Percentiles rank a stretch among this genome's conserved stretches.
Evolutionary conservation across 192 early-diverging fungal species (phyloP).

Genomic region (Neocallimastix lanati): DNA sequence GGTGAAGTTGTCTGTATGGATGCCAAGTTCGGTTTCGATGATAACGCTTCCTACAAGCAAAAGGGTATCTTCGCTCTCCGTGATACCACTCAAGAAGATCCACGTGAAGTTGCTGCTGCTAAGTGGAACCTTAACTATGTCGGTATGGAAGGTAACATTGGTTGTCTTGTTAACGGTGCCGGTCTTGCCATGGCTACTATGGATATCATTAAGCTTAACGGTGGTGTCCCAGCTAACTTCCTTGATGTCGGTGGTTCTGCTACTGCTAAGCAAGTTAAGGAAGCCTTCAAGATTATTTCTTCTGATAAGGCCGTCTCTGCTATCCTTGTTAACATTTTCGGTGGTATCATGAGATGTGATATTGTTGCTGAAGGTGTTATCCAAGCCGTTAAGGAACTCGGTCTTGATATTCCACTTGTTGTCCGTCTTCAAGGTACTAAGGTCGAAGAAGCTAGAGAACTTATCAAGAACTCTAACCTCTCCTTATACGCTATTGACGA

Average conservation of each 20-base stretch:
- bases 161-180: conserved; percentile 95
- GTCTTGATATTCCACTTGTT: conserved; percentile 83
- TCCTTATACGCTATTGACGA: conserved; percentile 86
- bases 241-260: conserved; percentile 97
- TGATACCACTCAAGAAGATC: conserved; percentile 89
- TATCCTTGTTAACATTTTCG: conserved; percentile 98
- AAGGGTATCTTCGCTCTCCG: conserved; percentile 71
- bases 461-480: conserved; percentile 80
- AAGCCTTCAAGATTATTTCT: conserved; percentile 98
- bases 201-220: conserved; percentile 99
- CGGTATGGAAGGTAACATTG: conserved; percentile 93
- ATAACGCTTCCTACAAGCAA: conserved; percentile 97
- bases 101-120: conserved; percentile 88
- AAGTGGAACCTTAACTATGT: conserved; percentile 99
- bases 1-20: conserved; percentile 93
- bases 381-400: conserved; percentile 75
- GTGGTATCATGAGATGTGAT: conserved; percentile 99
- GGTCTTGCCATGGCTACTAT: conserved; percentile 99
- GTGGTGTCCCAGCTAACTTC: conserved; percentile 97
- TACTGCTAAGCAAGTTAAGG: conserved; percentile 83
- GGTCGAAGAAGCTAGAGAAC: conserved; percentile 76
- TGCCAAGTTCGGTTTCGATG: conserved; percentile 98
- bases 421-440: conserved; percentile 86
- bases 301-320: conserved; percentile 75
- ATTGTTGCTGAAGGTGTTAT: conserved; percentile 97